phyloP scores from a whole-genome alignment of 2,329 filamentous ascomycete genomes.

The Pyrenochaeta sp. region DNA sequence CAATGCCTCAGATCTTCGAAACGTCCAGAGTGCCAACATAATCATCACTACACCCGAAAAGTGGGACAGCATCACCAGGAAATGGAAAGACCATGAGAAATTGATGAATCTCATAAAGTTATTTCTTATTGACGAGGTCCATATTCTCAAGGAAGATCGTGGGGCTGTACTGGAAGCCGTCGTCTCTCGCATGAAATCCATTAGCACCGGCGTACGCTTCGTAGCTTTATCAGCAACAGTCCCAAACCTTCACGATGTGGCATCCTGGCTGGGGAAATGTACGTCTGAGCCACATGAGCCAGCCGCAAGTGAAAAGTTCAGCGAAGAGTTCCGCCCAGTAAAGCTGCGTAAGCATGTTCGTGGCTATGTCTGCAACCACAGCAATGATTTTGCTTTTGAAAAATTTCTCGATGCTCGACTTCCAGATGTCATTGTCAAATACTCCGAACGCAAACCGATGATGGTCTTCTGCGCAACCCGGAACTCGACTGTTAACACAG shows the following conservation, averaged over 20 bases:
- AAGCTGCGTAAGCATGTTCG: slow-evolving; percentile 79
- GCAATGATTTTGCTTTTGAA: slow-evolving; percentile 82
- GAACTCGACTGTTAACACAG: slow-evolving; percentile 73
- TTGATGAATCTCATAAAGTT: slow-evolving; percentile 79
- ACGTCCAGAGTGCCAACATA: slow-evolving; percentile 77
- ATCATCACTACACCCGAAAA: slow-evolving; percentile 91
- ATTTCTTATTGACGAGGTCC: slow-evolving; percentile 87
- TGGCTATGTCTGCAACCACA: slow-evolving; percentile 66
- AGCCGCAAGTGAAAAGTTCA: slow-evolving; percentile 74
- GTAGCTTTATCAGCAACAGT: slow-evolving; percentile 84
- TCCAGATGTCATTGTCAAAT: slow-evolving; percentile 70
- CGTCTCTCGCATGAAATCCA: slow-evolving; percentile 86
- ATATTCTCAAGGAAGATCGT: slow-evolving; percentile 81
- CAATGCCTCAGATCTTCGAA: slow-evolving; percentile 69
- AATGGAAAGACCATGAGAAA: slow-evolving; percentile 82
- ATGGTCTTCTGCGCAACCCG: slow-evolving; percentile 86
- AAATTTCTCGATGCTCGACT: slow-evolving; percentile 72
- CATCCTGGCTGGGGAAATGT: slow-evolving; percentile 78
- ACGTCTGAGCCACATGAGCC: slow-evolving; percentile 67
- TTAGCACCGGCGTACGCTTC: slow-evolving; percentile 78
- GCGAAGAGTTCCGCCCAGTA: slow-evolving; percentile 82
- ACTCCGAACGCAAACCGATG: slow-evolving; percentile 76
- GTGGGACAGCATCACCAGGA: slow-evolving; percentile 88
- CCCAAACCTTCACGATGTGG: slow-evolving; percentile 82
- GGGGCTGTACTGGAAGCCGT: slow-evolving; percentile 85